Base-by-base conservation (phyloP, 495 filamentous ascomycete genomes). In the Aspergillus biplanus region DNA sequence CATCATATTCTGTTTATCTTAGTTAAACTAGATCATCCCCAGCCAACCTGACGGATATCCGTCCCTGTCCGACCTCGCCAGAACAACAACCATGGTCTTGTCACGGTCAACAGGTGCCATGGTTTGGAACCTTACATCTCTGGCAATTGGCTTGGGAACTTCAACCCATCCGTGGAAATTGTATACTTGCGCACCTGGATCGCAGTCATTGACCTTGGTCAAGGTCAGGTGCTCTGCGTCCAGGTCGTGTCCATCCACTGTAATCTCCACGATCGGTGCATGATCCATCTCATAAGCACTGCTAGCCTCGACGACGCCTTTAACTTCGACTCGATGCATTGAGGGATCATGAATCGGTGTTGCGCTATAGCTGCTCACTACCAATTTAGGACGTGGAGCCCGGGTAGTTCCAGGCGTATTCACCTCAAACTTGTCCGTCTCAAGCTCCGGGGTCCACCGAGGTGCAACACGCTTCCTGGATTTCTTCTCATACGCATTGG, bases 401-500 rank as follows among this genome's bases (percentile, higher is more conserved):
- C 47, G 18, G 0, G 47, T 9, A 8, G 47, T 7, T 7, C 0
- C 3, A 8, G 6, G n/a, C 11, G 7, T 8, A 4, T 31, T 27
- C 47, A 50, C 7, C n/a, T 50, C 5, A 31, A 50, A 50, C 16
- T 18, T 56, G 39, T 56, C 53, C 15, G 32, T 37, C 53, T 39
- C 53, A 4, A 56, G 35, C 15, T 56, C 33, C 4, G 53, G 53
- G 9, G 53, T 56, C 53, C 53, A 39, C 2, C 33, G 13, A 0
- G 53, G 53, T 7, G 53, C 15, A 1, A 37, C 16, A 18, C 53
- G 31, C 15, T 37, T 21, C 7, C 3, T n/a, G 7, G 33, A 37
- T 21, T n/a, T 18, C 33, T 56, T 56, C 34, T 56, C 31, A 78
- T 82, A 49, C 81, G 79, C 16, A 83, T 60, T 62, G n/a, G 59